A percentile compares a stretch with the other conserved stretches of the same genome.
phyloP scores from a whole-genome alignment of 2,329 filamentous ascomycete genomes.

The Trichophyton verrucosum region DNA sequence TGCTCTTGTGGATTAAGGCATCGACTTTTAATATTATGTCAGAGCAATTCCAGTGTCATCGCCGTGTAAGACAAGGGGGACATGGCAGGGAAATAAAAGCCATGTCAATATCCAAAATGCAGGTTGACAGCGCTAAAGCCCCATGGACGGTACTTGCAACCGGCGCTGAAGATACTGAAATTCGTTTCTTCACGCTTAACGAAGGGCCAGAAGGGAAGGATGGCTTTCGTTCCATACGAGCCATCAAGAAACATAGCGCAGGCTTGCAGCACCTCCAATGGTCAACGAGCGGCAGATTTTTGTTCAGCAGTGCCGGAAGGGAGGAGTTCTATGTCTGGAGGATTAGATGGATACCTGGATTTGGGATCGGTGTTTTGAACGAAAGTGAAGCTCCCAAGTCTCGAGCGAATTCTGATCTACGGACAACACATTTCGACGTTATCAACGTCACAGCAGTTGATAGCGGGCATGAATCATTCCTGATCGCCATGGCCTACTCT shows the following conservation, averaged over 20 bases:
- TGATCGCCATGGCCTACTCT: slow-evolving; percentile 64
- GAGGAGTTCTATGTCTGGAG: slow-evolving; percentile 88
- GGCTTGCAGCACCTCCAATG: slow-evolving; percentile 74
- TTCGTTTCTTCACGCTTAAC: slow-evolving; percentile 51
- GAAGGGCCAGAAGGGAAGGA: slow-evolving; percentile 9
- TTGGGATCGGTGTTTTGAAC: slow-evolving; percentile 42
- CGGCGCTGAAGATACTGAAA: slow-evolving; percentile 58
- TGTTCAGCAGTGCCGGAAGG: slow-evolving; percentile 76
- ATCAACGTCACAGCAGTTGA: slow-evolving; percentile 20
- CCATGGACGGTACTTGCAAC: slow-evolving; percentile 45
- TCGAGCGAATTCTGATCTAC: slow-evolving; percentile 51
- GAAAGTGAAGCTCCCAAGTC: slow-evolving; percentile 38
- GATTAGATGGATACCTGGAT: slow-evolving; percentile 42
- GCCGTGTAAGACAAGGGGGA: slow-evolving; percentile 51
- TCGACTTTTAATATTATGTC: slow-evolving; percentile 39
- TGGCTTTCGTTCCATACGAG: slow-evolving; percentile 43
- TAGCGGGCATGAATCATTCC: slow-evolving; percentile 29
- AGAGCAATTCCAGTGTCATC: slow-evolving; percentile 31
- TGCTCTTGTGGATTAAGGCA: slow-evolving; percentile 65
- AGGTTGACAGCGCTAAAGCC: neutral
- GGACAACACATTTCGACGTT: slow-evolving; percentile 70
- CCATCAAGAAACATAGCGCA: slow-evolving; percentile 64
- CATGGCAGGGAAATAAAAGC: slow-evolving; percentile 81
- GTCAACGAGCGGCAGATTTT: slow-evolving; percentile 51
- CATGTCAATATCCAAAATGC: slow-evolving; percentile 35